Evolutionary conservation across 148 eudicot species (phyloP).

Genomic region (Nyssa sinensis): DNA sequence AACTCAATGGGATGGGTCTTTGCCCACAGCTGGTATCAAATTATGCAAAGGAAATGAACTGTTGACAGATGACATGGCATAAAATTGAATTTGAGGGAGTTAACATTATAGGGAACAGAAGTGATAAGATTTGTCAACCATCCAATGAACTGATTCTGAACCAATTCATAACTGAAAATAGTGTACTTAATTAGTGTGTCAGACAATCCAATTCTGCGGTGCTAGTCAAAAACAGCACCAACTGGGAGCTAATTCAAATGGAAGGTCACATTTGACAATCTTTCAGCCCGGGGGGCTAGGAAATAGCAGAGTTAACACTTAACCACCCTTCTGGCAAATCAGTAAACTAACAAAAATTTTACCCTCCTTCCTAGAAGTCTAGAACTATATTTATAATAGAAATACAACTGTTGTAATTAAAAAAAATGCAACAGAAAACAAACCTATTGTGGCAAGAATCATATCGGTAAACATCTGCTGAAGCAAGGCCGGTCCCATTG

Average conservation of each 20-base stretch:
- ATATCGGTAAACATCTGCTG: slow-evolving; percentile 75
- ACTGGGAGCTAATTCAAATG: not conserved
- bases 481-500: slow-evolving; percentile 48
- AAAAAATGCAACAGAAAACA: slow-evolving; percentile 1
- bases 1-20: not conserved
- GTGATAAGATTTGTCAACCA: not conserved
- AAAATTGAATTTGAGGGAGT: slow-evolving; percentile 4
- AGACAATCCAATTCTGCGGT: not conserved
- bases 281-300: not conserved
- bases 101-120: not conserved
- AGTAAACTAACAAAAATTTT: not conserved
- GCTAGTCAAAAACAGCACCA: not conserved
- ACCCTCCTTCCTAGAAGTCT: too few relatives aligned
- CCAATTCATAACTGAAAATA: not conserved
- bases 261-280: not conserved
- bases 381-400: not conserved
- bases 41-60: not conserved
- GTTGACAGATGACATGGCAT: not conserved
- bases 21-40: not conserved
- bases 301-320: not conserved
- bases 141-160: not conserved
- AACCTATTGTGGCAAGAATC: slow-evolving; percentile 90
- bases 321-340: not conserved
- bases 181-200: too few relatives aligned
- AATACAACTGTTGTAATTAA: not conserved